phyloP scores from a whole-genome alignment of 306 rosid species.

The Citrullus mucosospermus region DNA sequence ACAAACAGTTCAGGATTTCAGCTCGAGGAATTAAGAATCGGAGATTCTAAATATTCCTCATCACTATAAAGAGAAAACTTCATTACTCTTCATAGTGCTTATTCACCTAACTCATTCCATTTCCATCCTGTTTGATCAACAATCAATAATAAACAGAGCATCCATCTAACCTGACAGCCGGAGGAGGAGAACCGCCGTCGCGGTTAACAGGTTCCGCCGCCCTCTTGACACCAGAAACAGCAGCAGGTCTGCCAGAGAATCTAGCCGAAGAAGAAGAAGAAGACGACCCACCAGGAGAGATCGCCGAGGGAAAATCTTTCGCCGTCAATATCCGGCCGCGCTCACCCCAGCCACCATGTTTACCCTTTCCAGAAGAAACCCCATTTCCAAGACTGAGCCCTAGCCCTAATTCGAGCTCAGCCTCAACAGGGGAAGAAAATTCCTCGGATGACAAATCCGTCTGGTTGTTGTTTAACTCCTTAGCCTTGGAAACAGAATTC shows the following conservation, averaged over 20 bases:
- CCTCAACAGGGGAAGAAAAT: slow-evolving; percentile 26
- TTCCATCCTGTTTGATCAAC: background rate
- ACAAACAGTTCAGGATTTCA: background rate
- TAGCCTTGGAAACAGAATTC: background rate
- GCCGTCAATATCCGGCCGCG: slow-evolving; percentile 55
- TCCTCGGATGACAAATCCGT: slow-evolving; percentile 28
- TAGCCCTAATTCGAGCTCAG: slow-evolving; percentile 39
- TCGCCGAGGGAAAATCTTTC: slow-evolving; percentile 43
- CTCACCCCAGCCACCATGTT: slow-evolving; percentile 32
- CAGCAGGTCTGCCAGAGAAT: slow-evolving; percentile 25
- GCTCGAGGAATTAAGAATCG: background rate
- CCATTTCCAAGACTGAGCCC: slow-evolving; percentile 28
- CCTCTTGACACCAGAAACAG: slow-evolving; percentile 53
- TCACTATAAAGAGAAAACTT: background rate
- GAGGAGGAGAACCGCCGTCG: slow-evolving; percentile 44
- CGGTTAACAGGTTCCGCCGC: slow-evolving; percentile 49
- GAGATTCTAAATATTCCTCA: background rate
- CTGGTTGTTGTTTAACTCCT: background rate
- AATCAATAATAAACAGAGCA: background rate
- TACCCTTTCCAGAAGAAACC: slow-evolving; percentile 16
- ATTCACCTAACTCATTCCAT: background rate
- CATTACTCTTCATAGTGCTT: background rate
- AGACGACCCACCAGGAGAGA: slow-evolving; percentile 23
- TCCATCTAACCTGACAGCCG: slow-evolving; percentile 31
- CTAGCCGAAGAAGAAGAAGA: slow-evolving; percentile 22